phyloP scores from a whole-genome alignment of 164 flowering plant species.

The Chloranthus sessilifolius region DNA sequence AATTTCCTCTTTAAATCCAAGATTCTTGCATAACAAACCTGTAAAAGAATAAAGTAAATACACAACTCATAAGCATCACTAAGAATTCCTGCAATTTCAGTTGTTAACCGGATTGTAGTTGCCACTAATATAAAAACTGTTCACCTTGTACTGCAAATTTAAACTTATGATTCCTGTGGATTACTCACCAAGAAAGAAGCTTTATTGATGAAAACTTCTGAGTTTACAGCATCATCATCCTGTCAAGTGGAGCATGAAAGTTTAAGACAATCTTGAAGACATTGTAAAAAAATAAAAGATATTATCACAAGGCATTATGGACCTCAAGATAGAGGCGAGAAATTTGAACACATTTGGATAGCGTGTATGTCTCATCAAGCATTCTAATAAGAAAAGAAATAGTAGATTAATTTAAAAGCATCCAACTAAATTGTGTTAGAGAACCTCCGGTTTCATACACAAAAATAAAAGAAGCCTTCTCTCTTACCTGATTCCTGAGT shows the following conservation, averaged over 20 bases:
- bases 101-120: neutral
- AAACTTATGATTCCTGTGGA: constrained; percentile 81
- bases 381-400: constrained; percentile 38
- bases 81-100: neutral
- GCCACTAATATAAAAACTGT: neutral
- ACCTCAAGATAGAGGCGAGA: constrained; percentile 98
- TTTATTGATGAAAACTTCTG: constrained; percentile 92
- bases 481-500: constrained; percentile 88
- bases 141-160: constrained; percentile 90
- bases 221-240: constrained; percentile 99
- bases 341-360: constrained; percentile 95
- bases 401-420: neutral
- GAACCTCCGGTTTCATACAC: neutral
- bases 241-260: constrained; percentile 25
- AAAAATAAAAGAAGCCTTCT: neutral
- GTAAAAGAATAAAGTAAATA: neutral
- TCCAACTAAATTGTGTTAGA: too few relatives aligned
- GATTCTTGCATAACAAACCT: constrained; percentile 98
- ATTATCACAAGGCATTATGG: too few relatives aligned
- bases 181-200: constrained; percentile 94
- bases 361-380: constrained; percentile 79
- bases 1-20: constrained; percentile 93
- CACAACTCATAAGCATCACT: neutral
- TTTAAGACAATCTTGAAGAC: neutral
- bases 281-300: too few relatives aligned